Conservation (phyloP, 148 eudicot genomes). For the Amaranthus cruentus region DNA sequence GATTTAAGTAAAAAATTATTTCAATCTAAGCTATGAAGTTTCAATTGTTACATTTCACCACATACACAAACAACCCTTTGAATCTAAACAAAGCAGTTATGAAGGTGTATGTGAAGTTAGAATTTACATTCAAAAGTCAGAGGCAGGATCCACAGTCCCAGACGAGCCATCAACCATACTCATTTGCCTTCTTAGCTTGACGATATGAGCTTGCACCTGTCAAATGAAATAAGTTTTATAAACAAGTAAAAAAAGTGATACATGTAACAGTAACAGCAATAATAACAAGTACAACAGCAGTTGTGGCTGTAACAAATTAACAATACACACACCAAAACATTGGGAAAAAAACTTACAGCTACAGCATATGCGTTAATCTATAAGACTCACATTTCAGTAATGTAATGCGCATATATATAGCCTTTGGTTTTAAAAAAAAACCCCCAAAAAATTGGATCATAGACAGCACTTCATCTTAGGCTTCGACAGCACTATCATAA, state of each 20-base stretch:
- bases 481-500: too few species aligned
- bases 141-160: constrained; percentile 33
- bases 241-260: not conserved
- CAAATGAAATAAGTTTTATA: constrained; percentile 10
- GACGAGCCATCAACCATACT: constrained; percentile 47
- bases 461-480: too few species aligned
- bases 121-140: constrained; percentile 30
- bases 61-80: constrained; percentile 8
- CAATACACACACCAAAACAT: too few species aligned
- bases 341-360: too few species aligned
- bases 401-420: too few species aligned
- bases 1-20: constrained; percentile 5
- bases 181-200: constrained; percentile 58
- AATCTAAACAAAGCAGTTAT: constrained; percentile 2
- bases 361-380: too few species aligned
- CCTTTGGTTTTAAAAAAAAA: too few species aligned
- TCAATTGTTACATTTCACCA: constrained; percentile 10
- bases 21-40: not conserved
- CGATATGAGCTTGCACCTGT: constrained; percentile 75
- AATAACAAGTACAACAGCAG: not conserved
- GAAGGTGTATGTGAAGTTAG: not conserved
- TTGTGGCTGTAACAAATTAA: too few species aligned
- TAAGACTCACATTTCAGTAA: too few species aligned
- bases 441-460: too few species aligned
- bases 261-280: not conserved